These are phyloP conservation scores for Talaromyces sp. DNA, from an alignment of 2,329 filamentous ascomycete species.

Conservation along the genomic window DNA sequence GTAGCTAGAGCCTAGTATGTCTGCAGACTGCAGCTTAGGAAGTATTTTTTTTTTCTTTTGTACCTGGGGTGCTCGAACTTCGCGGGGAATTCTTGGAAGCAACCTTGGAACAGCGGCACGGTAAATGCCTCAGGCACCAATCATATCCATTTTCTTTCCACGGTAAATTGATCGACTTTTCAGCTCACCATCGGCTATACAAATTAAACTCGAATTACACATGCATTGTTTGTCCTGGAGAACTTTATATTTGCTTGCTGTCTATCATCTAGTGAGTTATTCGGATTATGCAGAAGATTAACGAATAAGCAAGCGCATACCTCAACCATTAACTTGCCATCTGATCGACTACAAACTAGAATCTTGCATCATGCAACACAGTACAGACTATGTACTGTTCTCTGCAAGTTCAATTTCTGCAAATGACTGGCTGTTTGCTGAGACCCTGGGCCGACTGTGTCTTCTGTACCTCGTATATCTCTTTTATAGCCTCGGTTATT, in stretches of 20 bases:
- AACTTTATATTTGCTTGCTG: too few species aligned
- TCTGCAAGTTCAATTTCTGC: not conserved
- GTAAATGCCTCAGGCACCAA: not conserved
- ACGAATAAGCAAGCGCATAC: too few species aligned
- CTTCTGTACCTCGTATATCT: too few species aligned
- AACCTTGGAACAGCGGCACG: not conserved
- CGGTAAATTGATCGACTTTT: not conserved
- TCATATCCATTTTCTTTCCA: not conserved
- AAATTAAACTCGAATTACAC: not conserved
- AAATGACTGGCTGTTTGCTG: not conserved
- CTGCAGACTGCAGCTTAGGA: not conserved
- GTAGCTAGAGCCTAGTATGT: not conserved
- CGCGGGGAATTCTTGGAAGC: conserved; percentile 1
- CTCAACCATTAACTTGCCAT: too few species aligned
- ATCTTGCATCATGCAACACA: not conserved
- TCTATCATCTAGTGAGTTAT: too few species aligned
- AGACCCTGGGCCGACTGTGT: too few species aligned
- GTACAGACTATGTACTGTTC: not conserved
- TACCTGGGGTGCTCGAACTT: not conserved
- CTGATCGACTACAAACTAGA: not conserved
- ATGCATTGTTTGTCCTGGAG: not conserved
- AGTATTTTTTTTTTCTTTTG: not conserved
- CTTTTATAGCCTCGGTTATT: too few species aligned
- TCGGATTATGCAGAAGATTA: too few species aligned
- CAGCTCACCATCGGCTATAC: not conserved